Percentiles rank a stretch among this genome's conserved stretches.
Evolutionary conservation across 2,329 filamentous ascomycete genomes (phyloP).

Genomic region (Aplosporella prunicola): DNA sequence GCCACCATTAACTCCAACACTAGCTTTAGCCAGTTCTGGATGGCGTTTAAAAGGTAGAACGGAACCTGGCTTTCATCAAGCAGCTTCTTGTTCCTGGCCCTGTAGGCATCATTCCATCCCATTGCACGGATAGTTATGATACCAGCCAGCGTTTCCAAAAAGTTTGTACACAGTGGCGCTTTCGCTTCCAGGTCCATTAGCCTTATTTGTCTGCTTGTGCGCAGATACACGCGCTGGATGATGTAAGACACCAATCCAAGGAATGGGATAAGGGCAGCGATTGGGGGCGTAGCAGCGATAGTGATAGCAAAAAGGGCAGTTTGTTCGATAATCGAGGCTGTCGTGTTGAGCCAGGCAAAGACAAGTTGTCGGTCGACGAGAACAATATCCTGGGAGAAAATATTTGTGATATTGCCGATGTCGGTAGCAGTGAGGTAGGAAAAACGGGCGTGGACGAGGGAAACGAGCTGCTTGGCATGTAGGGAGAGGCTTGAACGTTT

Average conservation of each 20-base stretch:
- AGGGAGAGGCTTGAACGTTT: neutral
- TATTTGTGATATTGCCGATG: constrained; percentile 37
- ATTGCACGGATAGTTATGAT: constrained; percentile 44
- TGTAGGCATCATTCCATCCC: constrained; percentile 35
- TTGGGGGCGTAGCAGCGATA: constrained; percentile 32
- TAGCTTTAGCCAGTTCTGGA: constrained; percentile 37
- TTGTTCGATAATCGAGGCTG: neutral
- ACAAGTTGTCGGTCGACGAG: constrained; percentile 38
- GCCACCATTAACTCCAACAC: constrained; percentile 34
- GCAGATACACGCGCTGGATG: constrained; percentile 39
- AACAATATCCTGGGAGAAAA: constrained; percentile 40
- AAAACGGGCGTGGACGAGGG: constrained; percentile 24
- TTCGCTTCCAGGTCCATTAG: constrained; percentile 45
- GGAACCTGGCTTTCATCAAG: constrained; percentile 36
- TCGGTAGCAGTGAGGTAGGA: constrained; percentile 37
- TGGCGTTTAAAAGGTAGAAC: constrained; percentile 37
- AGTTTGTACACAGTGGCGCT: constrained; percentile 42
- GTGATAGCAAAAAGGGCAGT: constrained; percentile 14
- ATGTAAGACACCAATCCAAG: constrained; percentile 29
- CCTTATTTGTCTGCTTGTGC: constrained; percentile 40
- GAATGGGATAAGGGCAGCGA: constrained; percentile 31
- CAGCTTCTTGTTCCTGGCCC: constrained; percentile 27
- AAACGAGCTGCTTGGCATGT: neutral
- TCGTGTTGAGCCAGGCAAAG: constrained; percentile 22
- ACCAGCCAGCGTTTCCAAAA: constrained; percentile 41